Evolutionary conservation across 345 rosid genomes (phyloP).

Genomic region (Ceriops zippeliana): DNA sequence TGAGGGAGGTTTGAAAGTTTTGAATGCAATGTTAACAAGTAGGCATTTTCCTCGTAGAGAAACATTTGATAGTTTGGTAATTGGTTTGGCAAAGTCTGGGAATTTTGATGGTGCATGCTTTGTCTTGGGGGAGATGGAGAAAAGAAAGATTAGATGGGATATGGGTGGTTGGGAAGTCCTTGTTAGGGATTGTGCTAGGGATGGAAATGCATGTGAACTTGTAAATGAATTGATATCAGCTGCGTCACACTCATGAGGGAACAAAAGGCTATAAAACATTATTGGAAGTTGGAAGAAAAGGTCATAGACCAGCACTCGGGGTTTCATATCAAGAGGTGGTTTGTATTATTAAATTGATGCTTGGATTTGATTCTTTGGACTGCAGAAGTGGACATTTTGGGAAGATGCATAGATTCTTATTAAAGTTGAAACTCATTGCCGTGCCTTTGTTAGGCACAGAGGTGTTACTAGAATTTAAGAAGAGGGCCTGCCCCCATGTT

Average conservation of each 20-base stretch:
- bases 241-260: not conserved
- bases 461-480: not conserved
- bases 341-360: conserved; percentile 1
- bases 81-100: conserved; percentile 53
- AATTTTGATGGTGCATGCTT: conserved; percentile 57
- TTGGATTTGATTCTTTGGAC: not conserved
- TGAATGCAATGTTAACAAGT: conserved; percentile 65
- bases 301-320: not conserved
- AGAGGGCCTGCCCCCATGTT: not conserved
- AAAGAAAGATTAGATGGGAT: conserved; percentile 53
- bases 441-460: not conserved
- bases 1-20: conserved; percentile 62
- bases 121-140: conserved; percentile 71
- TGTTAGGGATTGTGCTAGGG: conserved; percentile 34
- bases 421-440: not conserved
- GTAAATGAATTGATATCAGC: conserved; percentile 36
- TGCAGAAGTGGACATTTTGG: not conserved
- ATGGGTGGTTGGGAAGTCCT: conserved; percentile 52
- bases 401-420: not conserved
- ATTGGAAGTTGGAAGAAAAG: not conserved
- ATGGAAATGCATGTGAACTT: conserved; percentile 33
- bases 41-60: conserved; percentile 58
- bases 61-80: conserved; percentile 46
- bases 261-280: not conserved
- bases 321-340: not conserved